Percentiles rank a stretch among this genome's conserved stretches.
These are phyloP conservation scores for Metarhizium brunneum DNA, from an alignment of 2,329 filamentous ascomycete species.

Conservation along the genomic window DNA sequence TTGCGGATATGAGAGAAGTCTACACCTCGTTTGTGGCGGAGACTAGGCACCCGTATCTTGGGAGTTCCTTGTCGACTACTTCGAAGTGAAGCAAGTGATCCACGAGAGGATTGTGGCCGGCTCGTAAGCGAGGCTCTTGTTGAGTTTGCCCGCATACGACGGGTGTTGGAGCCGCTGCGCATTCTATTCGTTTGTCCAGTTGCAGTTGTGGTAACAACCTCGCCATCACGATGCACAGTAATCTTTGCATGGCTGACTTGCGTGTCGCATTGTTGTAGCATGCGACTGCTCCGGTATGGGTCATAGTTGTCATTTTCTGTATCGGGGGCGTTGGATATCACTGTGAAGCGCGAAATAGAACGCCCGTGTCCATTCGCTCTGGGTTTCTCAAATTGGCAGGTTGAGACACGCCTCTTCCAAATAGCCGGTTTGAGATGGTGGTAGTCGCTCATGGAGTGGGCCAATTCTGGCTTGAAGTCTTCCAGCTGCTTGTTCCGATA, in stretches of 20 bases:
- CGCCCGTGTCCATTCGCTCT: constrained; percentile 38
- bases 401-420: constrained; percentile 53
- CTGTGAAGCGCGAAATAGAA: constrained; percentile 52
- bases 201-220: constrained; percentile 16
- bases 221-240: constrained; percentile 51
- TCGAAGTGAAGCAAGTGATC: constrained; percentile 41
- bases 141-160: constrained; percentile 19
- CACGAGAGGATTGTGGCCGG: constrained; percentile 24
- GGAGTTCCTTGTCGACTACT: constrained; percentile 34
- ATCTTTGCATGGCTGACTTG: constrained; percentile 57
- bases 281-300: constrained; percentile 64
- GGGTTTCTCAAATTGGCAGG: constrained; percentile 46
- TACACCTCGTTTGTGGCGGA: constrained; percentile 42
- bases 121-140: constrained; percentile 19
- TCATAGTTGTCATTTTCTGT: constrained; percentile 61
- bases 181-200: constrained; percentile 20
- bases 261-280: constrained; percentile 28
- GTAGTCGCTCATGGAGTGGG: constrained; percentile 85
- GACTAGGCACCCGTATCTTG: constrained; percentile 30
- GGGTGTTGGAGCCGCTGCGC: constrained; percentile 26
- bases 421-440: constrained; percentile 60
- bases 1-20: constrained; percentile 44
- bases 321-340: constrained; percentile 53
- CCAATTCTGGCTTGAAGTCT: constrained; percentile 71
- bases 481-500: constrained; percentile 81